Percentiles rank a stretch among this genome's conserved stretches.
phyloP scores from a whole-genome alignment of 768 basidiomycete species.

The Pleurotus tuoliensis region DNA sequence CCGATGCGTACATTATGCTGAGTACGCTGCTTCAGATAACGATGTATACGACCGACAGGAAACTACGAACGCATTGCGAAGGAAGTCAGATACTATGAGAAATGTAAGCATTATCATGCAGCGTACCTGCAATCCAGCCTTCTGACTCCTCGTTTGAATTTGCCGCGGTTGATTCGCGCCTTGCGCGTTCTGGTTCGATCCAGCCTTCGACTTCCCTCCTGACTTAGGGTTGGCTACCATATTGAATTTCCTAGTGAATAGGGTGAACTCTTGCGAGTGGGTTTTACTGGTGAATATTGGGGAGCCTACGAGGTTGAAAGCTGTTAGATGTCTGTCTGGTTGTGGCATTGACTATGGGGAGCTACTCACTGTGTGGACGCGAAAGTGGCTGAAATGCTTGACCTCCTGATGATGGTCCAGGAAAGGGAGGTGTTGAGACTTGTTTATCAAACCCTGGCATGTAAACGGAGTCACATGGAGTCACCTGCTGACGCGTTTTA shows the following conservation, averaged over 20 bases:
- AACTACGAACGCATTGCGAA: constrained; percentile 49
- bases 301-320: neutral
- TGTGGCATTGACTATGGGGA: neutral
- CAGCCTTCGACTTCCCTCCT: constrained; percentile 62
- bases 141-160: constrained; percentile 64
- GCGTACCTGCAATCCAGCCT: constrained; percentile 81
- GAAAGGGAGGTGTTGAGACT: constrained; percentile 5
- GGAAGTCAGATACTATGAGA: neutral
- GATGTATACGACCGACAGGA: constrained; percentile 96
- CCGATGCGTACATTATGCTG: constrained; percentile 94
- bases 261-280: neutral
- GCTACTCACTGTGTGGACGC: constrained; percentile 6
- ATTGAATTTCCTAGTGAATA: neutral
- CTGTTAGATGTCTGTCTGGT: too few relatives aligned
- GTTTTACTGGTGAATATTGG: neutral
- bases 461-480: constrained; percentile 5
- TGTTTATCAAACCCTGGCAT: neutral
- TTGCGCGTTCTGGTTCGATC: constrained; percentile 43
- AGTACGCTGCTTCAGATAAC: constrained; percentile 89
- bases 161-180: constrained; percentile 9
- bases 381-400: constrained; percentile 8
- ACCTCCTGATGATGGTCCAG: constrained; percentile 10
- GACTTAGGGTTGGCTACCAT: constrained; percentile 51
- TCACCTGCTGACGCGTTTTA: neutral
- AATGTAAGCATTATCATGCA: neutral